These are phyloP conservation scores for Boletellus emodensis DNA, from an alignment of 768 basidiomycete species.

Conservation along the genomic window DNA sequence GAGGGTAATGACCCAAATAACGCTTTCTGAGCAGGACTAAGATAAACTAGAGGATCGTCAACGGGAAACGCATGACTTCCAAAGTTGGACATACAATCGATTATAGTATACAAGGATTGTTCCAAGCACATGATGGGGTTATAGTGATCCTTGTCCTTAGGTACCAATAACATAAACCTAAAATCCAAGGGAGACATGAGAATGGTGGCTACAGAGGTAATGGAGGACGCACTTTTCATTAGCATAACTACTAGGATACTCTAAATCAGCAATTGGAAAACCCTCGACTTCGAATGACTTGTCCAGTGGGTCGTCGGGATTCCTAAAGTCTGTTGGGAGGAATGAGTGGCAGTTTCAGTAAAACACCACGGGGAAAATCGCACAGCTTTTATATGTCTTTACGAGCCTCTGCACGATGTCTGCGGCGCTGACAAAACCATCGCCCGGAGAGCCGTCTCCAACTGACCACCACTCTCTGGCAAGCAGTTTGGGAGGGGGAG, in stretches of 20 bases:
- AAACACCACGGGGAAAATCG: slow-evolving; percentile 24
- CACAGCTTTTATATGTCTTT: slow-evolving; percentile 69
- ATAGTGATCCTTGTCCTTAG: slow-evolving; percentile 84
- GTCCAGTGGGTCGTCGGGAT: slow-evolving; percentile 61
- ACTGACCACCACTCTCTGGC: slow-evolving; percentile 45
- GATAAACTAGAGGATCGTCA: slow-evolving; percentile 47
- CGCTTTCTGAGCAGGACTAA: slow-evolving; percentile 59
- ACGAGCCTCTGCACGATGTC: slow-evolving; percentile 57
- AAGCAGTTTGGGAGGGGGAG: slow-evolving; percentile 26
- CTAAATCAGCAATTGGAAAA: slow-evolving; percentile 67
- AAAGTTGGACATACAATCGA: slow-evolving; percentile 54
- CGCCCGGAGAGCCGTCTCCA: slow-evolving; percentile 51
- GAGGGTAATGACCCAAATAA: slow-evolving; percentile 66
- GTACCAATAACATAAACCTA: slow-evolving; percentile 74
- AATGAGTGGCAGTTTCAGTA: slow-evolving; percentile 11
- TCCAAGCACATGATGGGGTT: slow-evolving; percentile 81
- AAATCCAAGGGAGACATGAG: background rate
- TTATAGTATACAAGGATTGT: slow-evolving; percentile 63
- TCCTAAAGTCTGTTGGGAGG: slow-evolving; percentile 56
- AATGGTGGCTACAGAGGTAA: background rate
- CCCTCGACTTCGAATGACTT: slow-evolving; percentile 57
- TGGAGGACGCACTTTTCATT: slow-evolving; percentile 53
- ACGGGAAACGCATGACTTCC: slow-evolving; percentile 1
- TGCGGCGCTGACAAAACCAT: slow-evolving; percentile 58
- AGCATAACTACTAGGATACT: slow-evolving; percentile 72